These are phyloP conservation scores for Candida neerlandica DNA, from an alignment of 1,139 yeast species.

Conservation along the genomic window DNA sequence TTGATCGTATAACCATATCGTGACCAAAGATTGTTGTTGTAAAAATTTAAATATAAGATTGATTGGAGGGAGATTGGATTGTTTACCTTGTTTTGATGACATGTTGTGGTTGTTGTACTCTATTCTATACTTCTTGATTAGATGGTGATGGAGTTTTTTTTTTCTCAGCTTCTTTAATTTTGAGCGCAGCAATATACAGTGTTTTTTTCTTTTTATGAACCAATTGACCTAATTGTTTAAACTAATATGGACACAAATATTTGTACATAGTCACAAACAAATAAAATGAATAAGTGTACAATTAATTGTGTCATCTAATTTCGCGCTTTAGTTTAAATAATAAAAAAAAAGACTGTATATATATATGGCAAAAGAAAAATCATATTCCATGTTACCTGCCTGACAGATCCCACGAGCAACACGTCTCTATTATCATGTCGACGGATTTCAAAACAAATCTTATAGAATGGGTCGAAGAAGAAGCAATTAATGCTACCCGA, in stretches of 20 bases:
- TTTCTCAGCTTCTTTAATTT: background rate
- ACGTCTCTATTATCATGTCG: background rate
- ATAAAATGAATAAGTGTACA: no score
- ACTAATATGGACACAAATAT: no score
- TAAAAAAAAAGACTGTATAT: no score
- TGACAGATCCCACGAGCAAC: background rate
- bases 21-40: conserved; percentile 78
- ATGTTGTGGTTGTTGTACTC: conserved; percentile 12
- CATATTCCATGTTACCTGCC: background rate
- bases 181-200: background rate
- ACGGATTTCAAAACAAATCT: conserved; percentile 14
- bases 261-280: no score
- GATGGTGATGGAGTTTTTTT: background rate
- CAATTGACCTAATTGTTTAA: no score
- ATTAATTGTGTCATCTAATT: no score
- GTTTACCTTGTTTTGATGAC: conserved; percentile 26
- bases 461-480: conserved; percentile 54
- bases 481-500: conserved; percentile 43
- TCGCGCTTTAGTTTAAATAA: no score
- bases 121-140: background rate
- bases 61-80: conserved; percentile 79
- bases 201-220: no score
- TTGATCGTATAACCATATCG: conserved; percentile 90
- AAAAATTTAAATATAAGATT: conserved; percentile 84
- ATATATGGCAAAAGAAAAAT: background rate